Evolutionary conservation across 306 rosid genomes (phyloP).

Genomic region (Trifolium dubium): DNA sequence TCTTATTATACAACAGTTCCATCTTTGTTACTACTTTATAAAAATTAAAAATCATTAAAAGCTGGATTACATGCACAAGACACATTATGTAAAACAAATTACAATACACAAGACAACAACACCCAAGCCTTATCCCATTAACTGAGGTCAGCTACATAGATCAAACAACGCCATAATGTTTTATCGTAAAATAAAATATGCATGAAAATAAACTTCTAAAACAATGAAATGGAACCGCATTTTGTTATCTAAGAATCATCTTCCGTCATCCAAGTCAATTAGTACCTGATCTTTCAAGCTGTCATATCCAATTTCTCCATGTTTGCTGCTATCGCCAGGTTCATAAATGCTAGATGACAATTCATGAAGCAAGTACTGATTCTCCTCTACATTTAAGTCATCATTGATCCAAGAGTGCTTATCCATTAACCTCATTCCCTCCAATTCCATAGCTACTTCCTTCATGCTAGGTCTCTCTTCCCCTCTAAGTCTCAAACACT

Average conservation of each 20-base stretch:
- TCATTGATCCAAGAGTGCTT: neutral
- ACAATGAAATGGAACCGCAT: neutral
- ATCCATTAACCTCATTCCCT: conserved; percentile 7
- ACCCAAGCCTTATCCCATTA: too few relatives aligned
- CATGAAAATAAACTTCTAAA: neutral
- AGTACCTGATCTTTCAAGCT: neutral
- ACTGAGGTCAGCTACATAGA: too few relatives aligned
- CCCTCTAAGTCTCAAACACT: conserved; percentile 24
- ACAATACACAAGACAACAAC: neutral
- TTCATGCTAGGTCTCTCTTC: conserved; percentile 29
- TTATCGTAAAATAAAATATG: neutral
- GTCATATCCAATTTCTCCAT: neutral
- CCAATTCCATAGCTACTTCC: conserved; percentile 26
- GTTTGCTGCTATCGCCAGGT: neutral
- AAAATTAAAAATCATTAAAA: neutral
- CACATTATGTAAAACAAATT: neutral
- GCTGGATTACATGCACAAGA: neutral
- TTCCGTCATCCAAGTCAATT: neutral
- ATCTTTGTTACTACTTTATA: neutral
- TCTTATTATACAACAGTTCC: neutral
- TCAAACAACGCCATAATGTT: too few relatives aligned
- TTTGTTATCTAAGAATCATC: neutral
- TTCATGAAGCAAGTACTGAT: neutral
- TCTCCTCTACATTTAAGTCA: neutral
- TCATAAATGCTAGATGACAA: neutral